Evolutionary conservation across 2,329 filamentous ascomycete genomes (phyloP), one percentile per base, ranked within the genome.

Genomic region (Plenodomus biglobosus): DNA sequence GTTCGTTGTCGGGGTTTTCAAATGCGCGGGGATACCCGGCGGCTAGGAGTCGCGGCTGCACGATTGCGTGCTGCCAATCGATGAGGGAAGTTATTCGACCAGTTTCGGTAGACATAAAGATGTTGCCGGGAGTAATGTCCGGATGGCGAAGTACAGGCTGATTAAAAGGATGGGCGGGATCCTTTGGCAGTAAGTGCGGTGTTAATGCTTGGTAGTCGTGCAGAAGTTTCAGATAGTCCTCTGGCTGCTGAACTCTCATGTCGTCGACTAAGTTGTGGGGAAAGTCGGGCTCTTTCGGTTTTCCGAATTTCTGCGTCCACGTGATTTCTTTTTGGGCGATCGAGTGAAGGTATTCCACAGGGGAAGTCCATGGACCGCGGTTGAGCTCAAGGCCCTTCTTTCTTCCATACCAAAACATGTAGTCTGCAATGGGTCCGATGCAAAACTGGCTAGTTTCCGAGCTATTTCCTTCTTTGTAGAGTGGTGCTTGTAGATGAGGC

Each of bases 11-110:
- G 52, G 73, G 75, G 46, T 76, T 76, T 52, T 75, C 65, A 49
- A 77, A 72, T 21, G 54, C 52, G 4, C 59, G 58, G 20, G 74
- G 74, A 39, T 77, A 72, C 1, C 70, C 69, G 30, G 68, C 62
- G 8, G 62, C 58, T 3, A 74, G 58, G 39, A 73, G 69, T 8
- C 69, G 65, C 3, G 72, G 74, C 16, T 74, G 65, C 20, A 67
- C 56, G 2, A 62, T 38, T 34, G 57, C 59, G 53, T 75, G 64
- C 53, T 76, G 72, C 74, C 72, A 76, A 49, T 77, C 73, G 30
- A 76, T 73, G 1, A 76, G 49, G 24, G 69, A 50, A 22, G 58
- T 59, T 17, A 76, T 69, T 6, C 67, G 62, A 40, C 62, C 57
- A 24, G 65, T 46, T 4, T 66, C 53, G 32, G 58, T 64, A 24